Conservation (phyloP, 2,329 filamentous ascomycete genomes). For the Paecilomyces niveus region DNA sequence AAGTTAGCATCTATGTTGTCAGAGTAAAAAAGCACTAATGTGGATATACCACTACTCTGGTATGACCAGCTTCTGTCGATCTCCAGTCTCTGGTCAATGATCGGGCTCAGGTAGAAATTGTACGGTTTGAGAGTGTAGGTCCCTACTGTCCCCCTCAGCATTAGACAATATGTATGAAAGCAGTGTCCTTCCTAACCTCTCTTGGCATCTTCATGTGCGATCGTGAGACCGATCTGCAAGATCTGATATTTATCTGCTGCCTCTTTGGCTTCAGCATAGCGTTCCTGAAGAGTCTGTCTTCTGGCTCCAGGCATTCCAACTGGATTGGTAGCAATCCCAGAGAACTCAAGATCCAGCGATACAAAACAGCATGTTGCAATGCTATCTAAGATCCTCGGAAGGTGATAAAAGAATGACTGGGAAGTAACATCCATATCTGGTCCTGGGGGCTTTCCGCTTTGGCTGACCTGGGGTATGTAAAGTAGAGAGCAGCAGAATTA, state of each 20-base stretch:
- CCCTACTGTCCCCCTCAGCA: constrained; percentile 22
- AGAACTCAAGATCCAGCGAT: constrained; percentile 60
- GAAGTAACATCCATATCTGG: constrained; percentile 50
- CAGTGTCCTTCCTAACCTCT: constrained; percentile 28
- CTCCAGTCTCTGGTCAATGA: constrained; percentile 46
- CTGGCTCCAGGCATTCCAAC: constrained; percentile 26
- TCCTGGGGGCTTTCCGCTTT: neutral
- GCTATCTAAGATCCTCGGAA: constrained; percentile 51
- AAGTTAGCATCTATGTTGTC: constrained; percentile 4
- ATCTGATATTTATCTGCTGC: constrained; percentile 59
- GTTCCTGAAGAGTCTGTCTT: constrained; percentile 50
- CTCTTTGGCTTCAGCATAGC: constrained; percentile 53
- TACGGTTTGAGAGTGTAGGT: constrained; percentile 55
- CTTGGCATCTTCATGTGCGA: constrained; percentile 50
- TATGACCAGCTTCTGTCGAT: constrained; percentile 55
- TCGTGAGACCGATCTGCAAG: constrained; percentile 60
- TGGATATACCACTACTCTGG: constrained; percentile 44
- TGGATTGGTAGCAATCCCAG: constrained; percentile 49
- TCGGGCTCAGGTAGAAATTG: constrained; percentile 57
- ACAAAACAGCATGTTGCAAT: constrained; percentile 56
- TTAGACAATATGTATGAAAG: neutral
- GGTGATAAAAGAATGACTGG: constrained; percentile 41
- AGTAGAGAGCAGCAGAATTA: neutral
- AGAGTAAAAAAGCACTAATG: neutral
- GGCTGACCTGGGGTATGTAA: neutral